Evolutionary conservation across 805 yeast genomes (phyloP).

Genomic region (Nakazawaea pomicola): DNA sequence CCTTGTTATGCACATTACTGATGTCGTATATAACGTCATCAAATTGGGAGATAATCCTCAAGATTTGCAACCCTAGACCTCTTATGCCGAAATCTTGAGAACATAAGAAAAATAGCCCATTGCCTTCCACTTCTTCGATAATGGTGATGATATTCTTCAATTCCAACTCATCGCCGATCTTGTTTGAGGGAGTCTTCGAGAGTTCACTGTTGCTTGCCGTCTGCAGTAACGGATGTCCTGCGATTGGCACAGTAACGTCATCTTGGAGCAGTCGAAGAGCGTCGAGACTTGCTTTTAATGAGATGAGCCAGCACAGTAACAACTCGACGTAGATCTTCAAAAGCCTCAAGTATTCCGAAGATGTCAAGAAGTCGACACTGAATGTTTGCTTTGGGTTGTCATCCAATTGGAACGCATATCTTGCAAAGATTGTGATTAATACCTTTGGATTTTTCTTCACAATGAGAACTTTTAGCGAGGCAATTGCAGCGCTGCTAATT

Average conservation of each 20-base stretch:
- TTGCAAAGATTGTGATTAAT: conserved; percentile 69
- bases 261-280: conserved; percentile 20
- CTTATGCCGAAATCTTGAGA: conserved; percentile 79
- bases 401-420: conserved; percentile 70
- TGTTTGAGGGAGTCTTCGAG: conserved; percentile 20
- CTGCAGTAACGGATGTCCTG: conserved; percentile 10
- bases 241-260: conserved; percentile 12
- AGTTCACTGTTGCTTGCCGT: conserved; percentile 21
- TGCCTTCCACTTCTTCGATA: conserved; percentile 93
- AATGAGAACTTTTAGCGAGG: conserved; percentile 62
- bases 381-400: conserved; percentile 59
- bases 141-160: conserved; percentile 77
- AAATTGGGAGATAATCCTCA: conserved; percentile 77
- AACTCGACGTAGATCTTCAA: conserved; percentile 74
- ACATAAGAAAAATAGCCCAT: conserved; percentile 86
- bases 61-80: conserved; percentile 66
- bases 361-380: conserved; percentile 53
- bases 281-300: conserved; percentile 36
- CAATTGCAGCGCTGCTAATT: conserved; percentile 61
- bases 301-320: conserved; percentile 75
- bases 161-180: conserved; percentile 54
- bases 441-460: conserved; percentile 63
- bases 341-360: conserved; percentile 54
- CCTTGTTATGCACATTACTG: conserved; percentile 16
- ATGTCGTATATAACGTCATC: conserved; percentile 71